Evolutionary conservation across 2,329 filamentous ascomycete genomes (phyloP).

Genomic region (Colletotrichum simmondsii): DNA sequence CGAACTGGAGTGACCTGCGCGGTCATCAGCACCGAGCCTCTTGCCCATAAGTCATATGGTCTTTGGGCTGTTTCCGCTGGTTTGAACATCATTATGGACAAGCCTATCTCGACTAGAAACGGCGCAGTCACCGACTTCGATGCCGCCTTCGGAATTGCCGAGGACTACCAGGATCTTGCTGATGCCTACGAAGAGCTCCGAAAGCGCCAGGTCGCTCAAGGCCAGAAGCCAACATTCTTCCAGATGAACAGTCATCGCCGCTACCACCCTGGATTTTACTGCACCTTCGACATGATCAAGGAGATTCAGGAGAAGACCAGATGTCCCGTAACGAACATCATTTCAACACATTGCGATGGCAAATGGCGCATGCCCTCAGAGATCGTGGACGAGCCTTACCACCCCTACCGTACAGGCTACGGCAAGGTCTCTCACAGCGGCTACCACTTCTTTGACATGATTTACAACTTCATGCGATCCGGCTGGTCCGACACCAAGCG

Average conservation of each 20-base stretch:
- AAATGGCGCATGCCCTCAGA: slow-evolving; percentile 10
- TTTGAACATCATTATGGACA: slow-evolving; percentile 25
- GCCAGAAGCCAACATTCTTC: slow-evolving; percentile 6
- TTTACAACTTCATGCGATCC: slow-evolving; percentile 6
- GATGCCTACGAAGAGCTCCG: slow-evolving; percentile 17
- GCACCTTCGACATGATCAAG: slow-evolving; percentile 10
- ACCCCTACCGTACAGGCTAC: slow-evolving; percentile 10
- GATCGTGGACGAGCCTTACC: slow-evolving; percentile 11
- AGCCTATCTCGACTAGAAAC: slow-evolving; percentile 19
- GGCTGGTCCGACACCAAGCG: neutral
- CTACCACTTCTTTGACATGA: slow-evolving; percentile 16
- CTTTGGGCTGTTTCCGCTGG: slow-evolving; percentile 18
- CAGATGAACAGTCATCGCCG: slow-evolving; percentile 22
- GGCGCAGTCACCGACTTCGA: neutral
- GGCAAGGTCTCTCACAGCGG: slow-evolving; percentile 26
- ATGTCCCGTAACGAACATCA: slow-evolving; percentile 17
- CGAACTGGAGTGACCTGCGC: neutral
- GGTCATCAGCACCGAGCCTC: slow-evolving; percentile 18
- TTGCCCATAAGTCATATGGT: slow-evolving; percentile 17
- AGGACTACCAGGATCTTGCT: slow-evolving; percentile 15
- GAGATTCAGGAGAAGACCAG: slow-evolving; percentile 2
- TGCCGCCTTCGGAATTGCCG: slow-evolving; percentile 9
- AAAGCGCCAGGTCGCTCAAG: neutral
- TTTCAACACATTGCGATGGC: slow-evolving; percentile 18
- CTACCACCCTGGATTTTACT: slow-evolving; percentile 18